Evolutionary conservation across 495 filamentous ascomycete species (phyloP), one percentile per base, ranked within the genome.

Genomic region (Neurospora africana): DNA sequence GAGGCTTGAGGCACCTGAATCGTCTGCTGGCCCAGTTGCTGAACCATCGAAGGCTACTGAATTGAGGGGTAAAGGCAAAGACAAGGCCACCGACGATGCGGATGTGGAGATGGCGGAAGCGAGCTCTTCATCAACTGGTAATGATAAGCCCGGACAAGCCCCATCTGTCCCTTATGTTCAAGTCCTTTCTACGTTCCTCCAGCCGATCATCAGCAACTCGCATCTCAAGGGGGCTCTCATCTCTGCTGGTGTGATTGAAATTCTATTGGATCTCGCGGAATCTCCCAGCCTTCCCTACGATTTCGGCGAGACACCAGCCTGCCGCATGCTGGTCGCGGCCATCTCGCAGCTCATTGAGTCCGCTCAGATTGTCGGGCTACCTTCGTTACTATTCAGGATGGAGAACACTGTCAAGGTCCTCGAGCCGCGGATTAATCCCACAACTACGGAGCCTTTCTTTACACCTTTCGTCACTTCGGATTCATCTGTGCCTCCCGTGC

Each of bases 261-360:
- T 90, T 71, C 82, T 98, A n/a, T 83, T 99, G 37, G 92, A 97
- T 76, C 87, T 97, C 71, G 90, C 89, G 37, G 91, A 91, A 11
- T 86, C 94, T 35, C 90, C 93, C 21, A 92, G 91, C 77, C 84
- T 97, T 69, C 86, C 90, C 3, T 89, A 89, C 72, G 88, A 93
- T 75, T 94, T 95, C 77, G 88, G 90, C 68, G 89, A 89, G 33
- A 87, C 87, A 8, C 80, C 83, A 68, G 89, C 90, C 9, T 89
- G 86, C 69, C 87, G 89, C 40, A 88, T 90, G 70, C 83, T 97
- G 37, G 86, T 87, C 9, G 87, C 87, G 19, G 89, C 95, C n/a
- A 82, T 97, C 19, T 89, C 94, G 72, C 86, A 90, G 74, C 86
- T 97, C 71, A 88, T 93, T 40, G 96, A 98, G 77, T 88, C 89